A percentile compares a stretch with the other conserved stretches of the same genome.
phyloP scores from a whole-genome alignment of 441 rosid genomes.

The Adansonia grandidieri region DNA sequence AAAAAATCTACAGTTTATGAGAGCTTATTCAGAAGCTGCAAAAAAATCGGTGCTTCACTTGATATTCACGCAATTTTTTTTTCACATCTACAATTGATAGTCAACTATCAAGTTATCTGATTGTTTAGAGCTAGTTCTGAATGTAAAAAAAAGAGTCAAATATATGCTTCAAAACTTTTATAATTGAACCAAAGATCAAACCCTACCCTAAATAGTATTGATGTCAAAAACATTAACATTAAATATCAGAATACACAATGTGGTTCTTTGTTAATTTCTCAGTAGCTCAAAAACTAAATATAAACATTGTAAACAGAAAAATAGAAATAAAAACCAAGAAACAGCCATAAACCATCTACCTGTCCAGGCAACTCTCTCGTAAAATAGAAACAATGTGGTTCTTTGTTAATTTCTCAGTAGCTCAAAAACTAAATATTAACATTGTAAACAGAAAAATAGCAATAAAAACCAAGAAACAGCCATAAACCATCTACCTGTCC shows the following conservation, averaged over 20 bases:
- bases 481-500: constrained; percentile 54
- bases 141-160: background rate
- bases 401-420: background rate
- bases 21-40: background rate
- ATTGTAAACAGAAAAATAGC: background rate
- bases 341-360: constrained; percentile 41
- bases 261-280: background rate
- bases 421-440: background rate
- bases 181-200: background rate
- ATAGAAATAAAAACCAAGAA: background rate
- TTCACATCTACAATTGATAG: too few species aligned
- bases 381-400: constrained; percentile 30
- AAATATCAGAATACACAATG: background rate
- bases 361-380: constrained; percentile 86
- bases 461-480: background rate
- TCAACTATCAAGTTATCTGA: background rate
- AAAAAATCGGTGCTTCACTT: background rate
- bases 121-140: background rate
- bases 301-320: background rate
- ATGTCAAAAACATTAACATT: background rate
- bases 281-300: background rate
- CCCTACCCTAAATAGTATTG: background rate
- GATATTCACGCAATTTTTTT: background rate
- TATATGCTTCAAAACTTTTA: constrained; percentile 8
- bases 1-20: background rate